Conservation (phyloP, 768 basidiomycete genomes). For the Suillus lakei region DNA sequence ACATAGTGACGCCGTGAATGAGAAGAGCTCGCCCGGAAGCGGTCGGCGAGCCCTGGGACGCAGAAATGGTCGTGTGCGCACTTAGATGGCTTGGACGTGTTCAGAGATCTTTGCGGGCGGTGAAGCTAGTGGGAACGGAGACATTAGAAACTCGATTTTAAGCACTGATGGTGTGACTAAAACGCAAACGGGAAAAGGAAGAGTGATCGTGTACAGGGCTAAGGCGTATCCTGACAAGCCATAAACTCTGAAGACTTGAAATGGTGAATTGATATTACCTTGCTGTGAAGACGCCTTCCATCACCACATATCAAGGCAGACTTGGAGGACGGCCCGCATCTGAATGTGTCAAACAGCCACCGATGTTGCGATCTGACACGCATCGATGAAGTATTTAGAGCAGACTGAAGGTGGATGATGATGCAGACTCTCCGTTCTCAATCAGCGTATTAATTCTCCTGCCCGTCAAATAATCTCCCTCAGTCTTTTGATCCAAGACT, state of each 20-base stretch:
- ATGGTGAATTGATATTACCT: too few relatives aligned
- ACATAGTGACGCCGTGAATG: slow-evolving; percentile 20
- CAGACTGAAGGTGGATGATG: background rate
- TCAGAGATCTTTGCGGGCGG: background rate
- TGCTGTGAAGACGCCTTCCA: too few relatives aligned
- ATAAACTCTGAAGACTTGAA: too few relatives aligned
- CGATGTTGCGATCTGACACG: background rate
- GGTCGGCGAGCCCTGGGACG: slow-evolving; percentile 16
- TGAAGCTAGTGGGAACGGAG: background rate
- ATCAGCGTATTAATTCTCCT: too few relatives aligned
- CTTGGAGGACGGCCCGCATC: background rate
- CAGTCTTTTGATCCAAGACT: too few relatives aligned
- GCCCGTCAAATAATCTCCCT: too few relatives aligned
- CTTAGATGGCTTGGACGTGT: background rate
- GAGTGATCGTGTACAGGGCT: slow-evolving; percentile 41
- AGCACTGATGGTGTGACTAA: too few relatives aligned
- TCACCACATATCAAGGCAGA: too few relatives aligned
- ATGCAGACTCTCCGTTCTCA: too few relatives aligned
- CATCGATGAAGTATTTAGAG: background rate
- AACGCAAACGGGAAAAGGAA: slow-evolving; percentile 35
- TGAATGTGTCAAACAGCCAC: background rate
- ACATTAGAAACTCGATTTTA: slow-evolving; percentile 56
- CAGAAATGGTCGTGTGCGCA: slow-evolving; percentile 9
- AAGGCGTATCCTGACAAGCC: too few relatives aligned
- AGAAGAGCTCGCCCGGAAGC: slow-evolving; percentile 18